phyloP scores from a whole-genome alignment of 305 asterid genomes.

The Fraxinus floribunda region DNA sequence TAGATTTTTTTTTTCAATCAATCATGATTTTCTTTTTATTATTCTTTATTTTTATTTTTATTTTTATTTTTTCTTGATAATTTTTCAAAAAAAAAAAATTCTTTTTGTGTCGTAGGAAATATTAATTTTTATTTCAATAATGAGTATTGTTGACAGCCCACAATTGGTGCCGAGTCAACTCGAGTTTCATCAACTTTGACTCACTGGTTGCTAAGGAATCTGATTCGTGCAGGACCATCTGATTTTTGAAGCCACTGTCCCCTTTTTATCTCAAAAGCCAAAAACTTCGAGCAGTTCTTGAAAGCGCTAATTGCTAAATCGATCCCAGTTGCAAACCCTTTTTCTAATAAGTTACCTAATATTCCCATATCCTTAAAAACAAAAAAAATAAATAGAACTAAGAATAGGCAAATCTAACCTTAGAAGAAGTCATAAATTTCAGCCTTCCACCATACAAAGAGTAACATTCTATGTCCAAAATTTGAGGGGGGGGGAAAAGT shows the following conservation, averaged over 20 bases:
- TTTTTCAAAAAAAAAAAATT: not conserved
- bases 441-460: not conserved
- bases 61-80: not conserved
- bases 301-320: conserved; percentile 19
- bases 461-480: not conserved
- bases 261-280: conserved; percentile 46
- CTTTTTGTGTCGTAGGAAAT: not conserved
- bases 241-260: conserved; percentile 23
- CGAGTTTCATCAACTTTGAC: conserved; percentile 6
- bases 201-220: conserved; percentile 32
- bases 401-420: not conserved
- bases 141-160: not conserved
- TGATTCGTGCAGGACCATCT: conserved; percentile 53
- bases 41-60: not conserved
- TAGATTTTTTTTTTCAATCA: not conserved
- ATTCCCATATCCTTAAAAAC: not conserved
- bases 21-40: not conserved
- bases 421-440: not conserved
- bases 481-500: not conserved
- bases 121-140: not conserved
- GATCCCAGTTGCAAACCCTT: conserved; percentile 14
- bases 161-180: conserved; percentile 21
- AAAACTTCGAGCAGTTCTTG: conserved; percentile 26
- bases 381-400: not conserved
- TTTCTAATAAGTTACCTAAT: not conserved